A percentile compares a stretch with the other conserved stretches of the same genome.
These are phyloP conservation scores for Clonostachys byssicola DNA, from an alignment of 2,329 filamentous ascomycete species.

Conservation along the genomic window DNA sequence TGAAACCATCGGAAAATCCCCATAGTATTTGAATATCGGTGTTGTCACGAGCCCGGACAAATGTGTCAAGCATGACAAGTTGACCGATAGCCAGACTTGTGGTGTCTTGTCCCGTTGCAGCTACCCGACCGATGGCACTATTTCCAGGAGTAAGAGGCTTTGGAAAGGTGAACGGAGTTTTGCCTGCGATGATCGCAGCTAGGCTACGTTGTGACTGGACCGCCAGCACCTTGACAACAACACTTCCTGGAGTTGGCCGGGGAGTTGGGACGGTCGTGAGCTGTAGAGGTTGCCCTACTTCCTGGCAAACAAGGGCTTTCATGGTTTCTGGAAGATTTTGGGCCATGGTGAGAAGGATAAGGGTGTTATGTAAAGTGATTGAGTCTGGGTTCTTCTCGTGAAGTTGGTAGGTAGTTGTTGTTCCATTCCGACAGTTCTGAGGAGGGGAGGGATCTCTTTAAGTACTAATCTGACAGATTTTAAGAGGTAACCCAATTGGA, in stretches of 20 bases:
- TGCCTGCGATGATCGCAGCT: neutral
- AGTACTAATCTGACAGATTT: neutral
- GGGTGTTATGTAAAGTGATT: neutral
- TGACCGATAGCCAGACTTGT: slow-evolving; percentile 19
- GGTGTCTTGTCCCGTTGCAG: slow-evolving; percentile 23
- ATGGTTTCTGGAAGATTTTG: neutral
- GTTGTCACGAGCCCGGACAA: slow-evolving; percentile 22
- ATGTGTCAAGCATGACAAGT: slow-evolving; percentile 23
- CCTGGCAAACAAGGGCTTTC: neutral
- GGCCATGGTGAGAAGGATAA: neutral
- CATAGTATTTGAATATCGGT: slow-evolving; percentile 13
- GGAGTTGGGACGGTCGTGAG: neutral
- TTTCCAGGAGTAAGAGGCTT: neutral
- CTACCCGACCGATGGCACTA: slow-evolving; percentile 25
- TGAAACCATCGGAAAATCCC: slow-evolving; percentile 18
- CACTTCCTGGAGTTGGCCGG: neutral
- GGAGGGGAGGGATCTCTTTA: neutral
- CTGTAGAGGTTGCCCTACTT: neutral
- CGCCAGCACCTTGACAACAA: neutral
- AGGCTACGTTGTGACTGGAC: neutral
- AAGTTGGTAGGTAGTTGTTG: neutral
- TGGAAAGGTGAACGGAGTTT: neutral
- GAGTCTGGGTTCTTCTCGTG: neutral
- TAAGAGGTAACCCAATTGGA: neutral
- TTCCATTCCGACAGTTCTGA: neutral